Conservation (phyloP, 176 grass and related monocot species). For the Rhipidocladum racemiflorum region DNA sequence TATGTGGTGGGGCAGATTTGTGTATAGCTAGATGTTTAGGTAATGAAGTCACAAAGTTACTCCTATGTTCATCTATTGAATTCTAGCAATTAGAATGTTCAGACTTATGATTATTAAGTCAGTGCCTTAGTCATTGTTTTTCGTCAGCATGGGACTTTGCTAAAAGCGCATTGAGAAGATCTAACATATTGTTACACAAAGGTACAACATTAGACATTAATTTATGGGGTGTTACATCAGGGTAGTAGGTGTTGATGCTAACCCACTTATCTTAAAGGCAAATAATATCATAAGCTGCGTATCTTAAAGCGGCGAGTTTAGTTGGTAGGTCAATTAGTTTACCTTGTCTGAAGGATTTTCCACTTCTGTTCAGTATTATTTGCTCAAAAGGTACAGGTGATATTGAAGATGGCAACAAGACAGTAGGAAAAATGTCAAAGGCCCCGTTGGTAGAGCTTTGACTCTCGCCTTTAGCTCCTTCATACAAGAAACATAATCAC, state of each 20-base stretch:
- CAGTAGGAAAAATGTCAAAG: background rate
- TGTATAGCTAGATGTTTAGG: background rate
- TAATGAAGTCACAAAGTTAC: background rate
- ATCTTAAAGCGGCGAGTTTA: conserved; percentile 15
- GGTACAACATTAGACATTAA: conserved; percentile 9
- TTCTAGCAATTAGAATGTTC: conserved; percentile 35
- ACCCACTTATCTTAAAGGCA: conserved; percentile 34
- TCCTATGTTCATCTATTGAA: background rate
- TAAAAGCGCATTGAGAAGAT: conserved; percentile 10
- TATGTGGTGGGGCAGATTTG: background rate
- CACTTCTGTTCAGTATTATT: background rate
- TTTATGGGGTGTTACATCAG: conserved; percentile 15
- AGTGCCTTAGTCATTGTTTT: conserved; percentile 18
- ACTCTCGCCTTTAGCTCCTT: no score
- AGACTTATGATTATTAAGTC: conserved; percentile 10
- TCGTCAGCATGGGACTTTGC: conserved; percentile 20
- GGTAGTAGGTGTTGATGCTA: conserved; percentile 35
- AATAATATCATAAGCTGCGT: conserved; percentile 3
- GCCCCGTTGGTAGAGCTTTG: no score
- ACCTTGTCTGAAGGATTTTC: conserved; percentile 11
- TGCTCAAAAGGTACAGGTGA: background rate
- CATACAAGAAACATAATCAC: no score
- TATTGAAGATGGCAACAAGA: conserved; percentile 10
- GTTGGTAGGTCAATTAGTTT: conserved; percentile 39
- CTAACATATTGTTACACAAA: conserved; percentile 25